Evolutionary conservation across 345 rosid genomes (phyloP).

Genomic region (Linum tenue): DNA sequence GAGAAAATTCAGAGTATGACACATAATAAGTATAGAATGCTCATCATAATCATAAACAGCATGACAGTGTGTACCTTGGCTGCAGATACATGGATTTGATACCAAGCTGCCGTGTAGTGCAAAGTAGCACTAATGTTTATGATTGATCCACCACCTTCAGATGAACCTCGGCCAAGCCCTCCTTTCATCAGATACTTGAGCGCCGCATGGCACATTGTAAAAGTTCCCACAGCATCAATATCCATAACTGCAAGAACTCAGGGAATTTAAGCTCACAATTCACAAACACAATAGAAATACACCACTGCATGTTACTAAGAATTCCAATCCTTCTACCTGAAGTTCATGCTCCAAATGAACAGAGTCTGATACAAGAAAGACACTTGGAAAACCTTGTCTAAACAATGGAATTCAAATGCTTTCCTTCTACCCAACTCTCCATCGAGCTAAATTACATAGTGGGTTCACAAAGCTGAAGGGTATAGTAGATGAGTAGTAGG

Average conservation of each 20-base stretch:
- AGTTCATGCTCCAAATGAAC: too few species aligned
- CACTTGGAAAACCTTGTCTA: background rate
- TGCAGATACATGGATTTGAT: constrained; percentile 77
- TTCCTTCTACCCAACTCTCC: background rate
- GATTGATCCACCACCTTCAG: constrained; percentile 41
- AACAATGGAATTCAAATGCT: background rate
- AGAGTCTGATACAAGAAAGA: too few species aligned
- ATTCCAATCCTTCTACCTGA: too few species aligned
- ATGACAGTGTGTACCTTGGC: constrained; percentile 44
- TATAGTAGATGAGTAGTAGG: background rate
- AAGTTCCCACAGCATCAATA: constrained; percentile 74
- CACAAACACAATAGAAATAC: background rate
- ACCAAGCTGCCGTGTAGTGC: constrained; percentile 74
- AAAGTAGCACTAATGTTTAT: constrained; percentile 72
- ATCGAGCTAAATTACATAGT: background rate
- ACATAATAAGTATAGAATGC: background rate
- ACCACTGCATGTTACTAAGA: background rate
- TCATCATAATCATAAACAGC: background rate
- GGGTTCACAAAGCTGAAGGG: background rate
- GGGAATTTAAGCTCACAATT: background rate
- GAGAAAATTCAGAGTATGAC: background rate
- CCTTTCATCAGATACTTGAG: constrained; percentile 66
- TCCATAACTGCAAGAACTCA: constrained; percentile 47
- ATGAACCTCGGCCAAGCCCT: constrained; percentile 41
- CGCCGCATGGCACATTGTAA: constrained; percentile 61